These are phyloP conservation scores for Isatis lusitanica DNA, from an alignment of 441 rosid species.

Conservation along the genomic window DNA sequence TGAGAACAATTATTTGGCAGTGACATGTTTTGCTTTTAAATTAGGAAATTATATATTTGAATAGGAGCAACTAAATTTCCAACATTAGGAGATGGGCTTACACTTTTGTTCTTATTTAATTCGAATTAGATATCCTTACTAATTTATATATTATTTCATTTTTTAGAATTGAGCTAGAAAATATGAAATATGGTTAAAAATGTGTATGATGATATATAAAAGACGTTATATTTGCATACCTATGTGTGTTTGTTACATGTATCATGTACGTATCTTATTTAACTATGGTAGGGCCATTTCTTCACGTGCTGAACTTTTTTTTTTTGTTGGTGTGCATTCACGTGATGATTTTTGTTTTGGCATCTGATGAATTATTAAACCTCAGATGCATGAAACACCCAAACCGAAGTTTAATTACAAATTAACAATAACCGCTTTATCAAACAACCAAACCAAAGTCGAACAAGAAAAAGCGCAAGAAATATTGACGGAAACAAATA, in stretches of 20 bases:
- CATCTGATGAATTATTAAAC: neutral
- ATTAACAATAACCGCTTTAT: neutral
- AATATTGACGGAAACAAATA: neutral
- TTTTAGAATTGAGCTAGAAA: neutral
- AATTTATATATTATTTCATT: neutral
- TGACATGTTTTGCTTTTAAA: slow-evolving; percentile 20
- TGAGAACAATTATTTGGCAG: slow-evolving; percentile 32
- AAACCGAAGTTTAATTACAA: neutral
- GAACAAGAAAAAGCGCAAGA: neutral
- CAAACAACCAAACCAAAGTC: neutral
- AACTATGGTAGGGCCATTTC: neutral
- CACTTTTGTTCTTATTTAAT: neutral
- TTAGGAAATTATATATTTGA: slow-evolving; percentile 11
- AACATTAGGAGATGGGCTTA: slow-evolving; percentile 28
- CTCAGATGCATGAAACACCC: neutral
- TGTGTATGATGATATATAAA: neutral
- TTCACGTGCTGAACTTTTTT: neutral
- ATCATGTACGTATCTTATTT: neutral
- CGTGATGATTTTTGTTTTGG: neutral
- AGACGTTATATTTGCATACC: neutral
- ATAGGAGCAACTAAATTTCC: slow-evolving; percentile 16
- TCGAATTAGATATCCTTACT: neutral
- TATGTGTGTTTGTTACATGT: no score
- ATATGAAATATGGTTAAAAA: neutral
- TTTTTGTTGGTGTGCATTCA: neutral